Evolutionary conservation across 106 monocot genomes (phyloP).

Genomic region (Allium cepa): DNA sequence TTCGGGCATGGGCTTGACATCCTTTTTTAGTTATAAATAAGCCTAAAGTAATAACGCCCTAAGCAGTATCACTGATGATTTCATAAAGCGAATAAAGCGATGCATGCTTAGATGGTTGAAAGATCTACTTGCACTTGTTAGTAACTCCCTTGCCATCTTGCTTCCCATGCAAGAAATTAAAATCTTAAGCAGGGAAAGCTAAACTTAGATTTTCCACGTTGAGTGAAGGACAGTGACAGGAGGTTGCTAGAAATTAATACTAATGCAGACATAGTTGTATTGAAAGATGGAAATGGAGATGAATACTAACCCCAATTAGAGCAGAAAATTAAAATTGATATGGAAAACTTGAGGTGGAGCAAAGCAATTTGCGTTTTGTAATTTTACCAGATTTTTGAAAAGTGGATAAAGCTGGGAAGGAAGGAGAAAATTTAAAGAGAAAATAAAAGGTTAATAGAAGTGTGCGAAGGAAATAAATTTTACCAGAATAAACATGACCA

Average conservation of each 20-base stretch:
- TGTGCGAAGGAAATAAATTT: too few species aligned
- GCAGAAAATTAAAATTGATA: too few species aligned
- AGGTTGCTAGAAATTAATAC: constrained; percentile 43
- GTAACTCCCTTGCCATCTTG: constrained; percentile 79
- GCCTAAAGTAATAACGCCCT: constrained; percentile 9
- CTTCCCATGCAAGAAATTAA: constrained; percentile 29
- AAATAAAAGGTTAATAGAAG: too few species aligned
- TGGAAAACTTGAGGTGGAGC: too few species aligned
- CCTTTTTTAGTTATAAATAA: neutral
- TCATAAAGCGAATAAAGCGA: constrained; percentile 15
- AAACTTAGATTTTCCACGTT: constrained; percentile 31
- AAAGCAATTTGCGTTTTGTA: too few species aligned
- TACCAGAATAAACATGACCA: too few species aligned
- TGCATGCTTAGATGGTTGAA: constrained; percentile 47
- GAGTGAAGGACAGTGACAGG: constrained; percentile 48
- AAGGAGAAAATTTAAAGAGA: too few species aligned
- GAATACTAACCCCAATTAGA: too few species aligned
- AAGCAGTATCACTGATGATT: constrained; percentile 20
- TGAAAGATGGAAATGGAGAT: constrained; percentile 70
- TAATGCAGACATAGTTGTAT: constrained; percentile 60
- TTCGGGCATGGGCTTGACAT: constrained; percentile 58
- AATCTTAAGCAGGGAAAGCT: constrained; percentile 36
- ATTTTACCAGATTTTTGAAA: too few species aligned
- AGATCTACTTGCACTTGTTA: constrained; percentile 61
- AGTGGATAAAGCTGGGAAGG: too few species aligned